A percentile compares a stretch with the other conserved stretches of the same genome.
Conservation (phyloP, 225 moss, liverwort and hornwort genomes). For the Neckera pumila region DNA sequence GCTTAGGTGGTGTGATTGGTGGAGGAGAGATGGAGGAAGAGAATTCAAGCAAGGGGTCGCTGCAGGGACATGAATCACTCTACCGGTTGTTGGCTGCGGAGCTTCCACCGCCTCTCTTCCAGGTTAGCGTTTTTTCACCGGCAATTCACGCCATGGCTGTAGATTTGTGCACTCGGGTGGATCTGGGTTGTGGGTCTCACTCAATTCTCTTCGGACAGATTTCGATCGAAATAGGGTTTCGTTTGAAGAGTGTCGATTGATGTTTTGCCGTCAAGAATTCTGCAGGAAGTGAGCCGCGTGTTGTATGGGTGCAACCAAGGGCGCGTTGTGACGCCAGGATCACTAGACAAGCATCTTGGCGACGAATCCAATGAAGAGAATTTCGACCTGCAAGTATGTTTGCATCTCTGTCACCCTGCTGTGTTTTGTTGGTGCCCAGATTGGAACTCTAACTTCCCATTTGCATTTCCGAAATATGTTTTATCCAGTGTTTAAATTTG, state of each 20-base stretch:
- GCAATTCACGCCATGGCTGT: neutral
- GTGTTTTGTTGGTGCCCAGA: neutral
- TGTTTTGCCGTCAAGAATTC: neutral
- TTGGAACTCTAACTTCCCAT: neutral
- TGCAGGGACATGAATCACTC: slow-evolving; percentile 43
- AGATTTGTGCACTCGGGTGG: neutral
- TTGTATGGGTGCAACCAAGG: slow-evolving; percentile 46
- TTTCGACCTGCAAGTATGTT: slow-evolving; percentile 45
- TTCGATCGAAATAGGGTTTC: neutral
- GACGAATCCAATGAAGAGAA: neutral
- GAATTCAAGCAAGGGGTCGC: neutral
- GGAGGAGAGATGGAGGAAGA: slow-evolving; percentile 1
- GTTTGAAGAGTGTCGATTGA: neutral
- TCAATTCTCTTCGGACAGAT: neutral
- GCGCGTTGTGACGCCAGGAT: slow-evolving; percentile 1
- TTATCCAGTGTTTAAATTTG: neutral
- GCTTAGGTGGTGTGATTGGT: neutral
- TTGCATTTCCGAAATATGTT: neutral
- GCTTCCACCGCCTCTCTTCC: slow-evolving; percentile 48
- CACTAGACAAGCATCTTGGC: neutral
- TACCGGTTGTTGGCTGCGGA: slow-evolving; percentile 27
- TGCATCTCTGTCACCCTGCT: neutral
- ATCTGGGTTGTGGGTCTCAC: neutral
- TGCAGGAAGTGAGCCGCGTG: slow-evolving; percentile 48
- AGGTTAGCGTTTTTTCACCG: neutral